Evolutionary conservation across 2,329 filamentous ascomycete genomes (phyloP), one percentile per base, ranked within the genome.

Genomic region (Calonectria hawksworthii): DNA sequence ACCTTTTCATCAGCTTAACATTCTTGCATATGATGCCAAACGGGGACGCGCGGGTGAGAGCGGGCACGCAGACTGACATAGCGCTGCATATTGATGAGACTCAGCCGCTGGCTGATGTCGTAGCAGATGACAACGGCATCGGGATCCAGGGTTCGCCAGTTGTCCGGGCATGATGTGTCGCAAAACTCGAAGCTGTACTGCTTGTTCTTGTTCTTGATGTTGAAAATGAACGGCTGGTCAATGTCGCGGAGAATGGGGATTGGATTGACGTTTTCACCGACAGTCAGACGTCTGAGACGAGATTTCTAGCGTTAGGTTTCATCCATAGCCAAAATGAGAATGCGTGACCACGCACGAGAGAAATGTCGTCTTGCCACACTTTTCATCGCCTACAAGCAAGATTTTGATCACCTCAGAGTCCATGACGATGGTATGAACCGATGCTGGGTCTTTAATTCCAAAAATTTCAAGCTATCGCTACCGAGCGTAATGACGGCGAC

Each of bases 281-380:
- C 83, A 80, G 90, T 91, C 79, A 92, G 87, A 73, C 90, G 87
- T 71, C 91, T 92, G 68, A 28, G 66, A 69, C 38, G 68, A 70
- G 50, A 47, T 7, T 28, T 32, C 66, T 77, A 67, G 71, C 63
- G 70, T 72, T 38, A 72, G 68, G 75, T 18, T 28, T 47, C 66
- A 67, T 72, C 21, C 68, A 75, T 54, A 65, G 67, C 71, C 44
- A 73, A 52, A 26, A 68, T 44, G 63, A 41, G 73, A 52, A 32
- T 38, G 32, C 38, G 50, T 50, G 66, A 74, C 34, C 78, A 88
- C 91, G 77, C 80, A 92, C 91, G 91, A 91, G 79, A 93, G 81
- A 82, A 93, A 92, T 0, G 89, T 91, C 28, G 90, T 91, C 83
- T 93, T 93, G 70, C 91, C 91, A 76, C 90, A 90, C 79, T 86